Conservation (phyloP, 2,329 filamentous ascomycete genomes). For the Clarireedia paspali region DNA sequence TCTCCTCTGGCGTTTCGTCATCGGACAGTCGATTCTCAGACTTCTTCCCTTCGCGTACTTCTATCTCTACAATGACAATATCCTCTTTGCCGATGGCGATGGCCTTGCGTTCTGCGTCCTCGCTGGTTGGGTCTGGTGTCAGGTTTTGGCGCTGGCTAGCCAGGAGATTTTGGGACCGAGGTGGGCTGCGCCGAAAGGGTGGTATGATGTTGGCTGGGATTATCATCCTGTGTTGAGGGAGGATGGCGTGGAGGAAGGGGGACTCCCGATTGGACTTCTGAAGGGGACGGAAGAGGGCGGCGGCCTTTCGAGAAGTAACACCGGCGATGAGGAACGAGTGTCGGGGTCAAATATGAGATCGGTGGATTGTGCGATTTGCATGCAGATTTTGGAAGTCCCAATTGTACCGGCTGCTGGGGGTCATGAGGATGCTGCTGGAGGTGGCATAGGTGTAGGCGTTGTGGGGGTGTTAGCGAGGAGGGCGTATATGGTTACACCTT, state of each 20-base stretch:
- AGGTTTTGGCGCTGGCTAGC: conserved; percentile 67
- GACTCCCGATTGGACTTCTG: conserved; percentile 69
- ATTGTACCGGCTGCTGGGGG: conserved; percentile 49
- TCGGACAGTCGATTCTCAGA: conserved; percentile 74
- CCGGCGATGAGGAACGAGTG: too few species aligned
- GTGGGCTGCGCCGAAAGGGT: conserved; percentile 69
- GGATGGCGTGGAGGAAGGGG: conserved; percentile 72
- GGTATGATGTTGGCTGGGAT: conserved; percentile 75
- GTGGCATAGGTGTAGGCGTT: conserved; percentile 40
- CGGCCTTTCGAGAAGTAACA: too few species aligned
- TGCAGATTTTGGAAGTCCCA: conserved; percentile 83
- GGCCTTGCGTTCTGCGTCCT: conserved; percentile 55
- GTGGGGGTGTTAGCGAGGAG: conserved; percentile 69
- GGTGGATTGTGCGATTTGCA: conserved; percentile 93
- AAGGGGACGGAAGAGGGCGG: conserved; percentile 3
- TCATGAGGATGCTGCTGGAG: conserved; percentile 37
- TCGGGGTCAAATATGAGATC: conserved; percentile 29
- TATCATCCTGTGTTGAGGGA: conserved; percentile 87
- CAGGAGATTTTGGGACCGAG: conserved; percentile 83
- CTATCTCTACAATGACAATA: conserved; percentile 68
- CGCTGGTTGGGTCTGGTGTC: conserved; percentile 77
- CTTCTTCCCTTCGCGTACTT: conserved; percentile 80
- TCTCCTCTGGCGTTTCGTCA: conserved; percentile 82
- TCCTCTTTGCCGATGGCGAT: conserved; percentile 70
- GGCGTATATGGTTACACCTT: conserved; percentile 95